phyloP scores from a whole-genome alignment of 2,329 filamentous ascomycete species.

The Phialophora expanda region DNA sequence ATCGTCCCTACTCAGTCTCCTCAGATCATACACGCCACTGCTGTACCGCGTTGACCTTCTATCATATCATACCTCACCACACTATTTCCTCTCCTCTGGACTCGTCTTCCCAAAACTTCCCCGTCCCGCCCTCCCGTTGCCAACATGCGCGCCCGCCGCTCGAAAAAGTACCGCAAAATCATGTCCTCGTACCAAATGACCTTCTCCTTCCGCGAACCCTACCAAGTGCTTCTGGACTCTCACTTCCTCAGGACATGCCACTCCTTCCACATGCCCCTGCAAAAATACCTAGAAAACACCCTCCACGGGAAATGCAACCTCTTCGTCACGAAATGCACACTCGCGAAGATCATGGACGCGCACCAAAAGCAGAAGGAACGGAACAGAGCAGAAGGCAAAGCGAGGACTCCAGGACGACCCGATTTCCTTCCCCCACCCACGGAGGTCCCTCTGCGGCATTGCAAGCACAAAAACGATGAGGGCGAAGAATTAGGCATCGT shows the following conservation, averaged over 20 bases:
- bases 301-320: constrained; percentile 85
- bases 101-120: neutral
- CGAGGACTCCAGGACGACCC: constrained; percentile 43
- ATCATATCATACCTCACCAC: neutral
- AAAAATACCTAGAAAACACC: constrained; percentile 76
- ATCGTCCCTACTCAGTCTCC: neutral
- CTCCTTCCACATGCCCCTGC: constrained; percentile 87
- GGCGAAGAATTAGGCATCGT: constrained; percentile 38
- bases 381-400: constrained; percentile 39
- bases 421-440: constrained; percentile 53
- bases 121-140: constrained; percentile 3
- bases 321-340: constrained; percentile 74
- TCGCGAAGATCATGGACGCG: constrained; percentile 48
- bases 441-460: constrained; percentile 53
- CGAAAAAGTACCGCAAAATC: constrained; percentile 82
- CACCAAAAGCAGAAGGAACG: constrained; percentile 13
- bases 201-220: constrained; percentile 91
- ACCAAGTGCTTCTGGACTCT: constrained; percentile 88
- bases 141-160: constrained; percentile 71
- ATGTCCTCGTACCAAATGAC: constrained; percentile 88
- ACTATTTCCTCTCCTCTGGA: neutral
- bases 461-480: constrained; percentile 54
- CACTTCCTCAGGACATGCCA: constrained; percentile 82
- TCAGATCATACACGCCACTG: neutral
- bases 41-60: neutral